Base-by-base conservation (phyloP, 1,284 basidiomycete genomes). In the Cutaneotrichosporon cutaneum region DNA sequence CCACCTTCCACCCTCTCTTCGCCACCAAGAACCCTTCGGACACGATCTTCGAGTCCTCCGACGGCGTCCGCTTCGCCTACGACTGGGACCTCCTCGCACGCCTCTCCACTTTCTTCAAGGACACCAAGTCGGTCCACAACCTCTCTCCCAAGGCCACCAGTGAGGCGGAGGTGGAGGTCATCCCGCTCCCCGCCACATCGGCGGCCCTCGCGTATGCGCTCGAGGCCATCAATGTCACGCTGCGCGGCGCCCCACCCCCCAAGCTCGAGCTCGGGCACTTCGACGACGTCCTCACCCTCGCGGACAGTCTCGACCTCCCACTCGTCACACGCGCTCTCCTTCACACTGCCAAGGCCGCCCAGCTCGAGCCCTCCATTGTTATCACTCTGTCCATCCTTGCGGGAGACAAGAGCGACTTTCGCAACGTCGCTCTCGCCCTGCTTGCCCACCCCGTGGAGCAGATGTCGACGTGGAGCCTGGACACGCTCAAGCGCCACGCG, bases 91-190 rank as follows among this genome's bases (percentile, higher is more conserved):
- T 26, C 16, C 60, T 62, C 24, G 50, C 42, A 3, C 18, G n/a
- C 30, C 44, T 45, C 32, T 62, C 60, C 11, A n/a, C 48, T 13
- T 58, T 62, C 60, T 58, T 62, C 35, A 7, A 26, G 22, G 56
- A 58, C 54, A 27, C 54, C n/a, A 11, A n/a, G 2, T 57, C 58
- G 54, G 54, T 61, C 21, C n/a, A 22, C 13, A 30, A 42, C 33
- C 22, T 58, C 35, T 8, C 10, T 5, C 21, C 30, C 8, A 11
- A 30, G n/a, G 33, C 24, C 3, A n/a, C 5, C 11, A 11, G 3
- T 22, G 0, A 26, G 22, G 7, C 9, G 13, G 13, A 24, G 14
- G 22, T 35, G 3, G 18, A 1, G 2, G 42, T 35, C 24, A 62
- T 58, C 5, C 55, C 39, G 6, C 60, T 62, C 0, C 50, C 50